phyloP scores from a whole-genome alignment of 176 grass and related monocot genomes.

The Hyparrhenia diplandra region DNA sequence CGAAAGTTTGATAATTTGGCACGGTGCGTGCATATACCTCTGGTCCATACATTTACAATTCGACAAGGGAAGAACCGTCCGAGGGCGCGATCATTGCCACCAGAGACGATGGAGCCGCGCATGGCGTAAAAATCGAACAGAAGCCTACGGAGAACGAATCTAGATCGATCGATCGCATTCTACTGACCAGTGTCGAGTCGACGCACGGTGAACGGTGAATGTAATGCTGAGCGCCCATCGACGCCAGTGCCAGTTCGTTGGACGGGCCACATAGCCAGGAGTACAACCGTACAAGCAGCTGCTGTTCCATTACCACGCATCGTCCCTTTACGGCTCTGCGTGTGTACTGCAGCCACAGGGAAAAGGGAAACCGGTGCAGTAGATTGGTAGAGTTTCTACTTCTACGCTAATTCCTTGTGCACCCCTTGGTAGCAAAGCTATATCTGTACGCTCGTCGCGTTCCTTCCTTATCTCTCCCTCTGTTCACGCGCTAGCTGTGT shows the following conservation, averaged over 20 bases:
- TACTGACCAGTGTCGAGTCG: background rate
- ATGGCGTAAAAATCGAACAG: background rate
- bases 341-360: background rate
- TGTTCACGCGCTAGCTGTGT: background rate
- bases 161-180: background rate
- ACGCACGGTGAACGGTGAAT: background rate
- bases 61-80: background rate
- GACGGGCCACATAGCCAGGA: background rate
- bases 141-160: background rate
- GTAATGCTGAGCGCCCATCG: background rate
- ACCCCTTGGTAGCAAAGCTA: background rate
- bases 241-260: background rate
- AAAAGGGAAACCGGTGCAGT: background rate
- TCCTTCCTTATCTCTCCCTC: background rate
- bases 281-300: background rate
- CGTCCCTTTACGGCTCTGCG: too few species aligned
- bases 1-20: background rate
- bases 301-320: background rate
- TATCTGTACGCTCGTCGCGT: background rate
- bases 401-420: background rate
- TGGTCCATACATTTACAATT: constrained; percentile 2
- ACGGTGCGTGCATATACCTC: background rate
- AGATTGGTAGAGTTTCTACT: constrained; percentile 32
- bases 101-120: background rate
- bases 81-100: background rate